These are phyloP conservation scores for Udeniomyces megalosporus DNA, from an alignment of 768 basidiomycete species.

Conservation along the genomic window DNA sequence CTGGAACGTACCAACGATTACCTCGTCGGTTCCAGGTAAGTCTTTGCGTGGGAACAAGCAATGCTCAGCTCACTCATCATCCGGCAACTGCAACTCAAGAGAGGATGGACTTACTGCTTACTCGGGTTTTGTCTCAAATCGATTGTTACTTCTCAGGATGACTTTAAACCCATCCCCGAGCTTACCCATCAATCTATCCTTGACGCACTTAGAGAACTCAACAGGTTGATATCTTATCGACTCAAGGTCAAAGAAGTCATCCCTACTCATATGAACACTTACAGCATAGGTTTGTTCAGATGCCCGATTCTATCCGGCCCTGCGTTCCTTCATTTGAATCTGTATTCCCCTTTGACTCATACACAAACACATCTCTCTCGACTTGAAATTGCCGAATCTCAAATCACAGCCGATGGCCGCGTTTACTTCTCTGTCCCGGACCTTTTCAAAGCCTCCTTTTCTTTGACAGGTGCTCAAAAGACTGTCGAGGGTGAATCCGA, in stretches of 20 bases:
- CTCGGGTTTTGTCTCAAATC: too few species aligned
- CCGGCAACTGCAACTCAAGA: too few species aligned
- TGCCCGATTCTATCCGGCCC: background rate
- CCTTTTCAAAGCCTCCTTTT: constrained; percentile 58
- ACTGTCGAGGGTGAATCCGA: background rate
- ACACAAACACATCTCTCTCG: background rate
- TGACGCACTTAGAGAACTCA: background rate
- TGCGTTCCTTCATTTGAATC: background rate
- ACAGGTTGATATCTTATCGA: constrained; percentile 8
- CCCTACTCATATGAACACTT: constrained; percentile 9
- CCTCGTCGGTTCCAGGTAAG: constrained; percentile 35
- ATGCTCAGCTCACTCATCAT: too few species aligned
- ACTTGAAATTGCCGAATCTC: background rate
- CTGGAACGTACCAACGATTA: constrained; percentile 68
- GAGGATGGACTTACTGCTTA: too few species aligned
- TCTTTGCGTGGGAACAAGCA: too few species aligned
- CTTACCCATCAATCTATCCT: background rate
- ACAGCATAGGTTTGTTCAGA: constrained; percentile 7
- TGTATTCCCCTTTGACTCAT: background rate
- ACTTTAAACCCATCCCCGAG: constrained; percentile 2
- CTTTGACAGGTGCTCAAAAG: constrained; percentile 42
- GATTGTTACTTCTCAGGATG: background rate
- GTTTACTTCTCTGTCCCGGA: constrained; percentile 57
- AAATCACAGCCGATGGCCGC: constrained; percentile 49
- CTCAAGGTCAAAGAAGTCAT: constrained; percentile 12